Conservation (phyloP, 1,284 basidiomycete genomes). For the Fistulinella cinereoalba region DNA sequence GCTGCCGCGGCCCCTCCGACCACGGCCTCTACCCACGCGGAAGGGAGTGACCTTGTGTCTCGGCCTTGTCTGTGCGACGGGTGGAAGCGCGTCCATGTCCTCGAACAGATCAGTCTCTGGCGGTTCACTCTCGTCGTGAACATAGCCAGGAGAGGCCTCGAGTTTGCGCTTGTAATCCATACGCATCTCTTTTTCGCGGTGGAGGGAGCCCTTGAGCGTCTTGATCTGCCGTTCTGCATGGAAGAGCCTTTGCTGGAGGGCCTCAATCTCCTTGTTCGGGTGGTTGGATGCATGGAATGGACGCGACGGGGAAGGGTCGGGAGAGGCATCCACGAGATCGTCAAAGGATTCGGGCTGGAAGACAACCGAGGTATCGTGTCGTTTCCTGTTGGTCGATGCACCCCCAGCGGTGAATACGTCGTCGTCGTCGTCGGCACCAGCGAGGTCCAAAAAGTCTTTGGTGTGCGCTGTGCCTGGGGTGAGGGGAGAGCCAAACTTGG, state of each 20-base stretch:
- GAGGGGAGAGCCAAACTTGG: slow-evolving; percentile 64
- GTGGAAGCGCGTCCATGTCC: slow-evolving; percentile 37
- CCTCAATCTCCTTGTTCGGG: slow-evolving; percentile 76
- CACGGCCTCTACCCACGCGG: slow-evolving; percentile 34
- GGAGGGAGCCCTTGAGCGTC: slow-evolving; percentile 73
- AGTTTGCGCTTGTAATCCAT: slow-evolving; percentile 61
- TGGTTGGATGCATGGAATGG: slow-evolving; percentile 66
- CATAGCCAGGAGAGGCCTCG: slow-evolving; percentile 38
- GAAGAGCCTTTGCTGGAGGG: slow-evolving; percentile 71
- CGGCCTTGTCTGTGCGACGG: slow-evolving; percentile 32
- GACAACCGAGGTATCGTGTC: slow-evolving; percentile 51
- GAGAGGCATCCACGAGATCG: slow-evolving; percentile 60
- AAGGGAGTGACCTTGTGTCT: slow-evolving; percentile 37
- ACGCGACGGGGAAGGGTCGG: slow-evolving; percentile 61
- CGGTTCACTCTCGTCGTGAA: slow-evolving; percentile 42
- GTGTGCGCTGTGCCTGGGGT: slow-evolving; percentile 55
- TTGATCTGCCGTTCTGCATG: slow-evolving; percentile 81
- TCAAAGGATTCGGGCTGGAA: slow-evolving; percentile 55
- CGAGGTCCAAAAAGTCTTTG: slow-evolving; percentile 58
- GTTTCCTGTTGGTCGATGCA: slow-evolving; percentile 61
- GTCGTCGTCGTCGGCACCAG: slow-evolving; percentile 54
- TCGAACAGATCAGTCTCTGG: slow-evolving; percentile 45
- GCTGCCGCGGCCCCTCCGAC: slow-evolving; percentile 47
- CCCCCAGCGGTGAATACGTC: slow-evolving; percentile 65
- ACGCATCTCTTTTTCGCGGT: slow-evolving; percentile 76